A percentile compares a stretch with the other conserved stretches of the same genome.
Evolutionary conservation across 306 rosid species (phyloP).

Genomic region (Amphicarpaea edgeworthii): DNA sequence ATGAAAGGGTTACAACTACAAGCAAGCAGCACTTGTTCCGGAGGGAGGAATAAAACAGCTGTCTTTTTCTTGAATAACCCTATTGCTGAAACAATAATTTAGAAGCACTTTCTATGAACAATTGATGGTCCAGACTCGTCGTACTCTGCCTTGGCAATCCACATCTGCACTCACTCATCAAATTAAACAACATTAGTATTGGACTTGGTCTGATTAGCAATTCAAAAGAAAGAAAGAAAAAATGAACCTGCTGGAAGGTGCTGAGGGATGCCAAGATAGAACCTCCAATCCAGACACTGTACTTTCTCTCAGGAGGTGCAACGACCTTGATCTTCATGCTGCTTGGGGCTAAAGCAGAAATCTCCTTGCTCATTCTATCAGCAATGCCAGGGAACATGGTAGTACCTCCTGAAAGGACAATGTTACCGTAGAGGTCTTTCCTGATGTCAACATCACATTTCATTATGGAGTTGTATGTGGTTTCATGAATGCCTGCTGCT

Average conservation of each 20-base stretch:
- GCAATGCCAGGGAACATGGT: slow-evolving; percentile 69
- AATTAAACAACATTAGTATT: too few relatives aligned
- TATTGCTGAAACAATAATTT: slow-evolving; percentile 46
- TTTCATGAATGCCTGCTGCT: slow-evolving; percentile 65
- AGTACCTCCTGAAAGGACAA: slow-evolving; percentile 65
- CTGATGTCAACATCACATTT: slow-evolving; percentile 65
- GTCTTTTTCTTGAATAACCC: slow-evolving; percentile 50
- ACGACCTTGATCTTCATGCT: slow-evolving; percentile 69
- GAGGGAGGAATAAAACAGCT: slow-evolving; percentile 37
- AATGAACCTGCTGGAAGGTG: slow-evolving; percentile 60
- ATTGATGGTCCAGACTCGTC: slow-evolving; percentile 65
- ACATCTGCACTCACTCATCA: slow-evolving; percentile 61
- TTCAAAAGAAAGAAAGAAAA: too few relatives aligned
- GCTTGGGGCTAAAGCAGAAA: slow-evolving; percentile 63
- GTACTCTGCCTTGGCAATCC: slow-evolving; percentile 65
- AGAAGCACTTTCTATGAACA: slow-evolving; percentile 65
- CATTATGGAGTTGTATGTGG: slow-evolving; percentile 67
- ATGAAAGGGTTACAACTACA: slow-evolving; percentile 45
- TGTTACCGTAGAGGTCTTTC: slow-evolving; percentile 65
- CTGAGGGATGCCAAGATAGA: slow-evolving; percentile 64
- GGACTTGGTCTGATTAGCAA: too few relatives aligned
- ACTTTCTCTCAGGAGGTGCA: slow-evolving; percentile 67
- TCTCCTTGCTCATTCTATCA: slow-evolving; percentile 68
- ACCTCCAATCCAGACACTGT: slow-evolving; percentile 72
- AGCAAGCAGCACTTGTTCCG: slow-evolving; percentile 38